Evolutionary conservation across 108 stramenopile species (phyloP).

Genomic region (Discostella stelligeroides): DNA sequence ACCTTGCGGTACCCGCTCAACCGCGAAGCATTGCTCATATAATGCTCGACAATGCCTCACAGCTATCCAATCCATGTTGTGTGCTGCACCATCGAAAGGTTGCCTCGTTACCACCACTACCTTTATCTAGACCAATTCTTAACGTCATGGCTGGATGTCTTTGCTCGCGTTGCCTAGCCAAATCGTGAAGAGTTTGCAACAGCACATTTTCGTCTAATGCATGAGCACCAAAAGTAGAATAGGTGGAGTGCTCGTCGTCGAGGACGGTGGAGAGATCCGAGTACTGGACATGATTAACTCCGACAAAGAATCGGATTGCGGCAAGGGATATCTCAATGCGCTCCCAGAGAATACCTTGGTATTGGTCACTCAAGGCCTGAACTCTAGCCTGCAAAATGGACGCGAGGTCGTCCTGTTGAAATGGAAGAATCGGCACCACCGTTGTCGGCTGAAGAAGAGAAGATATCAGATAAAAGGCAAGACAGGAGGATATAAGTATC

Average conservation of each 20-base stretch:
- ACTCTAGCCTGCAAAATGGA: constrained; percentile 26
- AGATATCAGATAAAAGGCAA: background rate
- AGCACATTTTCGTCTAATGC: constrained; percentile 24
- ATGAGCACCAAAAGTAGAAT: constrained; percentile 32
- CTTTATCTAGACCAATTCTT: constrained; percentile 26
- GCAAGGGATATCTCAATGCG: constrained; percentile 36
- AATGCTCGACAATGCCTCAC: constrained; percentile 5
- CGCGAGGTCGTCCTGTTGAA: constrained; percentile 39
- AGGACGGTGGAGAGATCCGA: constrained; percentile 22
- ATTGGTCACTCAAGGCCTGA: constrained; percentile 18
- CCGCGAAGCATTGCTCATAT: background rate
- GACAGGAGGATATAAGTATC: background rate
- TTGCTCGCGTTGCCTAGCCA: constrained; percentile 8
- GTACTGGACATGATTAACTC: constrained; percentile 41
- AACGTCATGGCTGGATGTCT: constrained; percentile 18
- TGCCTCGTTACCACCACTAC: constrained; percentile 16
- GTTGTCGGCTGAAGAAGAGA: constrained; percentile 23
- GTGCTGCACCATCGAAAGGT: constrained; percentile 24
- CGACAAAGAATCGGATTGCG: constrained; percentile 24
- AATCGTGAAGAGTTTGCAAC: constrained; percentile 13
- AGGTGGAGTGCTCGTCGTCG: constrained; percentile 14
- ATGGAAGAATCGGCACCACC: constrained; percentile 38
- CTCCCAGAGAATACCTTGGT: constrained; percentile 30
- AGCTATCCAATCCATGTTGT: constrained; percentile 13
- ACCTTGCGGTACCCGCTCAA: background rate